phyloP scores from a whole-genome alignment of 306 rosid species.

The Carpinus viminea region DNA sequence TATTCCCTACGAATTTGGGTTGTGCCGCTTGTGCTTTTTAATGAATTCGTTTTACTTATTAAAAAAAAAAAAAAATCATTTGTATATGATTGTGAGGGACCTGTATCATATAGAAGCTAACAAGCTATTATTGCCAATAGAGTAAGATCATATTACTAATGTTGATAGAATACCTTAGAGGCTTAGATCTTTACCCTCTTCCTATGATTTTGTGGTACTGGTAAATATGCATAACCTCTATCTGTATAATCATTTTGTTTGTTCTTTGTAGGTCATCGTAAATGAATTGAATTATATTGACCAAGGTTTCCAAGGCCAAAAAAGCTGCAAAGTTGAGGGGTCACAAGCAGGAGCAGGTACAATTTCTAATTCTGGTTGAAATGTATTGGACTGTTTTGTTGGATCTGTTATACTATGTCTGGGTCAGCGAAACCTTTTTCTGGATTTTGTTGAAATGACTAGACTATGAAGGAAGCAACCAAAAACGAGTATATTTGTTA shows the following conservation, averaged over 20 bases:
- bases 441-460: neutral
- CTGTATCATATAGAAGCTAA: neutral
- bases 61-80: no score
- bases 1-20: no score
- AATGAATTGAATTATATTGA: slow-evolving; percentile 58
- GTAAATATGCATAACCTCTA: neutral
- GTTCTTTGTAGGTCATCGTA: slow-evolving; percentile 52
- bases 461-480: neutral
- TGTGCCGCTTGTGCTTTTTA: no score
- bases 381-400: neutral
- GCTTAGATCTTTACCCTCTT: neutral
- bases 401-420: slow-evolving; percentile 13
- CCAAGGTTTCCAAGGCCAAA: slow-evolving; percentile 9
- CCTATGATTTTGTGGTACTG: neutral
- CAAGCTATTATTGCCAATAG: neutral
- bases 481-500: neutral
- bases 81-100: neutral
- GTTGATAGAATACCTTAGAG: neutral
- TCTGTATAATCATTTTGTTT: neutral
- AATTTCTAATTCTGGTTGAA: slow-evolving; percentile 14
- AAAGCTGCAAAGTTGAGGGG: slow-evolving; percentile 12
- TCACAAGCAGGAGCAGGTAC: slow-evolving; percentile 35
- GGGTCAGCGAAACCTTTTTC: neutral
- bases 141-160: neutral
- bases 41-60: no score